Percentiles rank a stretch among this genome's conserved stretches.
Conservation (phyloP, 495 filamentous ascomycete species). For the Paragyromitra xinjiangensis region DNA sequence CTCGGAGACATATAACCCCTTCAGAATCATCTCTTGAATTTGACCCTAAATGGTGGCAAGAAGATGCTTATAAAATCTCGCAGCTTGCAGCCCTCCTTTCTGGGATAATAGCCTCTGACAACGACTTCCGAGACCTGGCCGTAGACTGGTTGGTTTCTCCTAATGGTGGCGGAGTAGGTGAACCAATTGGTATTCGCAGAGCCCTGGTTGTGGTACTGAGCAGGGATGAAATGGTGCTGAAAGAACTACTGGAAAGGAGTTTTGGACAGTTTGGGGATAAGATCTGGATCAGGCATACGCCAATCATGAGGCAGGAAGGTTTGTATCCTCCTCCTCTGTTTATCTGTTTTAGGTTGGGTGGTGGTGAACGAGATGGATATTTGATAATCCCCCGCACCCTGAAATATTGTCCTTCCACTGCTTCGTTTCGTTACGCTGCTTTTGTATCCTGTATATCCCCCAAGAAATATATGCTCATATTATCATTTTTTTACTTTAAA, state of each 20-base stretch:
- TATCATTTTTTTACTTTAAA: constrained; percentile 58
- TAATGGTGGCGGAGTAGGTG: constrained; percentile 72
- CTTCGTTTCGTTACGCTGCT: constrained; percentile 1
- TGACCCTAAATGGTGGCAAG: constrained; percentile 59
- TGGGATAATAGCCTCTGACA: constrained; percentile 58
- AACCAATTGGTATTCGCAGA: constrained; percentile 69
- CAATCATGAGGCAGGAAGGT: constrained; percentile 88
- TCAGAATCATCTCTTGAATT: constrained; percentile 21
- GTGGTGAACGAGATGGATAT: not conserved
- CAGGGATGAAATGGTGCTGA: constrained; percentile 65
- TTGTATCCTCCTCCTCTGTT: constrained; percentile 34
- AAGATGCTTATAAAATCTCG: constrained; percentile 60
- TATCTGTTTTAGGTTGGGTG: not conserved
- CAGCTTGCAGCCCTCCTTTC: constrained; percentile 63
- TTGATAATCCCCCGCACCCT: not conserved
- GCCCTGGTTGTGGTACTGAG: constrained; percentile 71
- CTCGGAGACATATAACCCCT: constrained; percentile 61
- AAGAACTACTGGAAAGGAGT: constrained; percentile 70
- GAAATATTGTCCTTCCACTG: constrained; percentile 1
- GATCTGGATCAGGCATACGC: constrained; percentile 83
- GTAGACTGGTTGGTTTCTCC: constrained; percentile 73
- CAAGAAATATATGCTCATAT: constrained; percentile 59
- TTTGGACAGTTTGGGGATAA: constrained; percentile 82
- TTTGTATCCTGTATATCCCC: not conserved
- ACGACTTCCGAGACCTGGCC: constrained; percentile 64